Conservation (phyloP, 768 basidiomycete genomes). For the Tulasnella sp. region DNA sequence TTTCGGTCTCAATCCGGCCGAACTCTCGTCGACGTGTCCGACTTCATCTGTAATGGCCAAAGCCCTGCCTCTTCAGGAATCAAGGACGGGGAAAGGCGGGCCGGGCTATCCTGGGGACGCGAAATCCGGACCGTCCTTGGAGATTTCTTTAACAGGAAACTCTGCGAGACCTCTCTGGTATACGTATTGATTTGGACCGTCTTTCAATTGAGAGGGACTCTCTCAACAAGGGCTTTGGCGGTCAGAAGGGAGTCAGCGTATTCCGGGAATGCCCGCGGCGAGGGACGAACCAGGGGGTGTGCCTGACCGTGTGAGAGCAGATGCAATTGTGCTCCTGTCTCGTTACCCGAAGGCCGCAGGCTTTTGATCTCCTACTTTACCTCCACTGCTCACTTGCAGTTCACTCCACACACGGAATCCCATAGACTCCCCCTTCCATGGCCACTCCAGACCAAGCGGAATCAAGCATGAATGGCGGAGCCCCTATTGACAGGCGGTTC, state of each 20-base stretch:
- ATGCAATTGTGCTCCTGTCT: conserved; percentile 4
- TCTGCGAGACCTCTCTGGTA: background rate
- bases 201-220: background rate
- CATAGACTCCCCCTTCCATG: background rate
- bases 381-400: background rate
- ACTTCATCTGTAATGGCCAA: background rate
- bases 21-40: background rate
- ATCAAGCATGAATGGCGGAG: conserved; percentile 13
- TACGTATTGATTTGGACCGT: background rate
- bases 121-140: background rate
- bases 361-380: background rate
- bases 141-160: background rate
- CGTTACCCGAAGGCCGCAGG: background rate
- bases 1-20: conserved; percentile 1
- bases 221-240: background rate
- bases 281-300: background rate
- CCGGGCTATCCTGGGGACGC: background rate
- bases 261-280: background rate
- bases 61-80: background rate
- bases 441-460: conserved; percentile 7
- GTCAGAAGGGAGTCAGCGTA: background rate
- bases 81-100: background rate
- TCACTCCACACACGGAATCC: background rate
- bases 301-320: background rate
- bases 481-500: conserved; percentile 66